Conservation (phyloP, 768 basidiomycete species). For the Boletus bicolor region DNA sequence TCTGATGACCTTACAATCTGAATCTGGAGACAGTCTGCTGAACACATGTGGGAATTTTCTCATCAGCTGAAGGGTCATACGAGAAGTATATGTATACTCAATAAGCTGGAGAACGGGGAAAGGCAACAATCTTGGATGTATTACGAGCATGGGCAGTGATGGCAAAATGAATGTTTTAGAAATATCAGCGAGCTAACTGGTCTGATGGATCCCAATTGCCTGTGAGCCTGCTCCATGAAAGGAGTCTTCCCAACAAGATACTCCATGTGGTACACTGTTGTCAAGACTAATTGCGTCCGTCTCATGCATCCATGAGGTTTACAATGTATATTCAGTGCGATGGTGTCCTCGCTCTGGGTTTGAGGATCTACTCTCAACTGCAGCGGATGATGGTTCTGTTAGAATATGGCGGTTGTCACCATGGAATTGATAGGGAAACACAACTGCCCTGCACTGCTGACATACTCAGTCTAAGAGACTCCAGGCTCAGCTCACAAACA, state of each 20-base stretch:
- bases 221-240: conserved; percentile 5
- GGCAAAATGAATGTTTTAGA: conserved; percentile 83
- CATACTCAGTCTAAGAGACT: too few species aligned
- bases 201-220: not conserved
- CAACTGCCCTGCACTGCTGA: too few species aligned
- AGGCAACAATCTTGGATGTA: conserved; percentile 60
- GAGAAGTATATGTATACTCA: conserved; percentile 76
- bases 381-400: conserved; percentile 81
- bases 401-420: conserved; percentile 67
- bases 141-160: conserved; percentile 85
- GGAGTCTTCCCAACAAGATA: conserved; percentile 15
- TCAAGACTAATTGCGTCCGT: conserved; percentile 52
- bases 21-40: conserved; percentile 72
- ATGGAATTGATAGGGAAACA: too few species aligned
- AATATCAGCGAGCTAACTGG: conserved; percentile 46
- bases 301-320: conserved; percentile 70
- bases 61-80: conserved; percentile 62
- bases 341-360: conserved; percentile 77
- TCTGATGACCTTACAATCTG: conserved; percentile 84
- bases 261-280: conserved; percentile 27
- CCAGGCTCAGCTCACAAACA: conserved; percentile 22
- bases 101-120: conserved; percentile 64
- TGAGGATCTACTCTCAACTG: conserved; percentile 69
- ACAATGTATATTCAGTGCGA: conserved; percentile 79
- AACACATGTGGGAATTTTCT: conserved; percentile 62